Percentiles rank a stretch among this genome's conserved stretches.
Conservation (phyloP, 768 basidiomycete species). For the Naganishia onofrii region DNA sequence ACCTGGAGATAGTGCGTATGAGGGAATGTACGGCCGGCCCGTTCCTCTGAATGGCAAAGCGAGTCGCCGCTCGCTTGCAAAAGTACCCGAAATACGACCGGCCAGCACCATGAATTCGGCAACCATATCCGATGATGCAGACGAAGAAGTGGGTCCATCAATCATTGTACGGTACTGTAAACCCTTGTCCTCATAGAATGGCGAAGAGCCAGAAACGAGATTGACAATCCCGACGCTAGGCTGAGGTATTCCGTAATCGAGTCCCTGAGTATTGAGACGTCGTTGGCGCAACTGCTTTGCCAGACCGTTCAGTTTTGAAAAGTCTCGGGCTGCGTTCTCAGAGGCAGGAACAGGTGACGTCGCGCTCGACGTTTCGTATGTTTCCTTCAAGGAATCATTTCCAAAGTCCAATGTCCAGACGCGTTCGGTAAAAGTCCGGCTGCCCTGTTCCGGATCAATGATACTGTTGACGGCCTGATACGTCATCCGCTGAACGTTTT, state of each 20-base stretch:
- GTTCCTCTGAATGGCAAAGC: conserved; percentile 64
- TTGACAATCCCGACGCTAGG: conserved; percentile 18
- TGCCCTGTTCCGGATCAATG: conserved; percentile 25
- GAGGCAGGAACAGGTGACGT: background rate
- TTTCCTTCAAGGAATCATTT: background rate
- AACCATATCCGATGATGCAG: conserved; percentile 56
- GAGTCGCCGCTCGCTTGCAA: conserved; percentile 62
- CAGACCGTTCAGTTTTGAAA: conserved; percentile 7
- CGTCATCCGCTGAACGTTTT: conserved; percentile 63
- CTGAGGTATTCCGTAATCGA: conserved; percentile 26
- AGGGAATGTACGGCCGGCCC: conserved; percentile 42
- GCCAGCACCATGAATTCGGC: conserved; percentile 80
- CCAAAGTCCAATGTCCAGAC: conserved; percentile 20
- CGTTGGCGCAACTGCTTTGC: conserved; percentile 18
- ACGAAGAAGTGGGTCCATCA: background rate
- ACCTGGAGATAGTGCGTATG: background rate
- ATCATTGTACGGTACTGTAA: conserved; percentile 11
- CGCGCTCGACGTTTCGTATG: background rate
- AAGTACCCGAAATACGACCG: conserved; percentile 69
- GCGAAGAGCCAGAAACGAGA: background rate
- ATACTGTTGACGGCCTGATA: conserved; percentile 67
- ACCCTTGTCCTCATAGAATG: background rate
- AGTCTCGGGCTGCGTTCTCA: background rate
- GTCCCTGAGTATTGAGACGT: conserved; percentile 24
- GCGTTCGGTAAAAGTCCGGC: background rate